Conservation (phyloP, 2,329 filamentous ascomycete genomes). For the Zymoseptoria passerinii region DNA sequence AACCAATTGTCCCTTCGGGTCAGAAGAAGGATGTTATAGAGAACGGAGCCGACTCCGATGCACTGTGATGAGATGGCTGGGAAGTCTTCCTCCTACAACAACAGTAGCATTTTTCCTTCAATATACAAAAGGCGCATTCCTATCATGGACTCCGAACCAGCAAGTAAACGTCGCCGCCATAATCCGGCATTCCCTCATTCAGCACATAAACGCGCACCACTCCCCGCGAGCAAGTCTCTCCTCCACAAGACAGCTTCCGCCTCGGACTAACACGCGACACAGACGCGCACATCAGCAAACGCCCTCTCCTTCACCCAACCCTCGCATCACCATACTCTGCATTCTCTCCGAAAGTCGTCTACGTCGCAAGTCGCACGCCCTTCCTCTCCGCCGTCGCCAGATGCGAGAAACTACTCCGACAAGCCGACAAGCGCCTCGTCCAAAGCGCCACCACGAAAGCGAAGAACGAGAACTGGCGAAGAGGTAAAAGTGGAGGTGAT, state of each 20-base stretch:
- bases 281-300: conserved; percentile 46
- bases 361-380: conserved; percentile 56
- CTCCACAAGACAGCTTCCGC: not conserved
- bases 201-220: not conserved
- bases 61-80: no score
- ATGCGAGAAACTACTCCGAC: conserved; percentile 54
- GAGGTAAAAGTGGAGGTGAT: conserved; percentile 12
- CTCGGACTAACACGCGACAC: not conserved
- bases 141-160: not conserved
- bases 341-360: conserved; percentile 49
- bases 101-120: not conserved
- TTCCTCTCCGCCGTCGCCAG: conserved; percentile 62
- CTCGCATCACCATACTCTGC: conserved; percentile 47
- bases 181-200: not conserved
- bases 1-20: no score
- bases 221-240: not conserved
- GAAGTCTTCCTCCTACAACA: not conserved
- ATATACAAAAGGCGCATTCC: no score
- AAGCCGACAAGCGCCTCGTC: conserved; percentile 45
- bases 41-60: not conserved
- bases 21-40: no score
- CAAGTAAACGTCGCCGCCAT: not conserved
- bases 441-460: conserved; percentile 33
- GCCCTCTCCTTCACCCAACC: conserved; percentile 50
- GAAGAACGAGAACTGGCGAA: conserved; percentile 15